Base-by-base conservation (phyloP, 371 early-diverging fungal genomes). In the Batkoa obscura region DNA sequence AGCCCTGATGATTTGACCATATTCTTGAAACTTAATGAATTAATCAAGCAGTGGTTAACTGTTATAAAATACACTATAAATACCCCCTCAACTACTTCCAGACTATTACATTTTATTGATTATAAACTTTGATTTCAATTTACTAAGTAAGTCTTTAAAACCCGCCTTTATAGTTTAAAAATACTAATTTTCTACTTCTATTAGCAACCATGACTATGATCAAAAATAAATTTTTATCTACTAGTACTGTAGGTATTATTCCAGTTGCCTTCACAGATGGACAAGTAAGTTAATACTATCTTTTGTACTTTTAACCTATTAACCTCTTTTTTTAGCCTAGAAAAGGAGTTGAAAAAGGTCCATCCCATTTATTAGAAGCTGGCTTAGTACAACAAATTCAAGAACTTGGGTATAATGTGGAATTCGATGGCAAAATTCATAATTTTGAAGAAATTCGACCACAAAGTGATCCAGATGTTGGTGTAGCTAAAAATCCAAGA, bases 311-410 rank as follows among this genome's bases (percentile, higher is more conserved):
- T 6, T 23, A 23, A n/a, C 5, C 45, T 34, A 6, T 3, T 34
- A 36, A 50, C 32, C 34, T 17, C 12, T 10, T 58, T 56, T 23
- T 37, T 23, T 58, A 87, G 80, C 81, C 87, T 50, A 81, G 81
- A 61, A 77, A 73, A 41, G 95, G 95, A 57, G 96, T 95, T 12
- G 93, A 95, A 59, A 72, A 80, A 47, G 96, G 90, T 4, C 93
- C 94, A 30, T 66, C 75, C 17, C 78, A 75, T 55, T 71, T 95
- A 55, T 67, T 90, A 33, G 86, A 91, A 62, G 78, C 79, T 66
- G 92, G 92, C 34, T 66, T 94, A 13, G 60, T 84, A 47, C 76
- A 82, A 49, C 92, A 94, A 66, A 60, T 93, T 50, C 64, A 81
- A 65, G 81, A 76, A 57, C 76, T 95, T 63, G 89, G 83, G 17